Evolutionary conservation across 1,284 basidiomycete genomes (phyloP).

Genomic region (Rugosomyces carneus): DNA sequence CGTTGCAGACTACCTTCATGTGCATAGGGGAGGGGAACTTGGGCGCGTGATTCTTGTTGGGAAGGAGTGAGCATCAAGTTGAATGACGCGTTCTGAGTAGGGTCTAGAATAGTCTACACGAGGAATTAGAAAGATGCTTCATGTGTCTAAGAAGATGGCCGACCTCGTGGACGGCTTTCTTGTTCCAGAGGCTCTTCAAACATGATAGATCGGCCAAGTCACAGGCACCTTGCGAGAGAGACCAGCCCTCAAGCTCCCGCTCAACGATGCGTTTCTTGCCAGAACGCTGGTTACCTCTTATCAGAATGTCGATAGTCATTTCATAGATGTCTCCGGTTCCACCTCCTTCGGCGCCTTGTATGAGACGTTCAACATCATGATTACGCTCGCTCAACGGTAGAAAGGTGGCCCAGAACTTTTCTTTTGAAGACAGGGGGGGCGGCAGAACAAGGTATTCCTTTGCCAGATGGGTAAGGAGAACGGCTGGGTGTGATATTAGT

Average conservation of each 20-base stretch:
- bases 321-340: constrained; percentile 42
- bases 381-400: constrained; percentile 56
- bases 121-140: neutral
- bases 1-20: constrained; percentile 58
- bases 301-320: constrained; percentile 58
- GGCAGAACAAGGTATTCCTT: constrained; percentile 63
- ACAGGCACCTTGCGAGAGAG: constrained; percentile 30
- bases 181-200: constrained; percentile 42
- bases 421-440: constrained; percentile 51
- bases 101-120: constrained; percentile 39
- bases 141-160: constrained; percentile 8
- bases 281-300: constrained; percentile 38
- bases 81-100: constrained; percentile 70
- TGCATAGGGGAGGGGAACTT: constrained; percentile 82
- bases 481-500: constrained; percentile 59
- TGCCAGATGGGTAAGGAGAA: constrained; percentile 57
- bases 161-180: constrained; percentile 38
- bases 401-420: constrained; percentile 74
- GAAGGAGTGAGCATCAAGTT: constrained; percentile 80
- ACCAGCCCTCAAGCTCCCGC: constrained; percentile 63
- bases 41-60: constrained; percentile 74
- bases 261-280: constrained; percentile 49
- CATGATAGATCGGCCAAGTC: constrained; percentile 42
- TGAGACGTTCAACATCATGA: constrained; percentile 53
- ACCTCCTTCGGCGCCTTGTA: constrained; percentile 50